Percentiles rank a stretch among this genome's conserved stretches.
phyloP scores from a whole-genome alignment of 257 asterid species.

The Jacaranda mimosifolia region DNA sequence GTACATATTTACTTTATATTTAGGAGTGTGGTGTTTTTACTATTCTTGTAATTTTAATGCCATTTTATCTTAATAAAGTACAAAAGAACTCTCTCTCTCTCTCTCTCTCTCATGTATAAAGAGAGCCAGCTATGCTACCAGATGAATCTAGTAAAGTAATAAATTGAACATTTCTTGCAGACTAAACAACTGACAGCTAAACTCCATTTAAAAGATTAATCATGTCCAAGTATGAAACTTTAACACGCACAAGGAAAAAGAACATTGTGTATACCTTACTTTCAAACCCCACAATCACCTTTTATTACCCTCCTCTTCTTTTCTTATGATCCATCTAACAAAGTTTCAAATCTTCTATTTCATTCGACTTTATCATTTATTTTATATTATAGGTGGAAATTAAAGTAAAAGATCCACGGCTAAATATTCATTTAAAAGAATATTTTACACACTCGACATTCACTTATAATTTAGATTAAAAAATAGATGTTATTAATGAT shows the following conservation, averaged over 20 bases:
- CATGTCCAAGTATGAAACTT: slow-evolving; percentile 6
- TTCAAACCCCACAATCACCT: slow-evolving; percentile 37
- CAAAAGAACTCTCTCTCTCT: too few species aligned
- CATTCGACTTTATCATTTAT: too few species aligned
- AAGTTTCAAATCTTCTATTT: too few species aligned
- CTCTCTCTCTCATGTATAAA: background rate
- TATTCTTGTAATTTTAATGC: background rate
- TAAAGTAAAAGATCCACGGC: too few species aligned
- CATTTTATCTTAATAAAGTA: background rate
- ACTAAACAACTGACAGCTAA: slow-evolving; percentile 27
- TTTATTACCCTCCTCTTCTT: slow-evolving; percentile 18
- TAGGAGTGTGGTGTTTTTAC: background rate
- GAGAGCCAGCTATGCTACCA: slow-evolving; percentile 1
- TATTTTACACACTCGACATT: too few species aligned
- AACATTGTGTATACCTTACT: slow-evolving; percentile 43
- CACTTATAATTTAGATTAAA: too few species aligned
- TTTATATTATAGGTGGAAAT: too few species aligned
- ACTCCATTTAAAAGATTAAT: background rate
- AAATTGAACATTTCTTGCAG: background rate
- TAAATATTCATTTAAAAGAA: too few species aligned
- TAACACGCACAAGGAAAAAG: background rate
- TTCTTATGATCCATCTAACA: background rate
- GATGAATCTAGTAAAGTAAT: background rate
- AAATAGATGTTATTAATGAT: too few species aligned
- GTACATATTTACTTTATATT: background rate